phyloP scores from a whole-genome alignment of 2,329 filamentous ascomycete species.

The Sordariomycetes sp. region DNA sequence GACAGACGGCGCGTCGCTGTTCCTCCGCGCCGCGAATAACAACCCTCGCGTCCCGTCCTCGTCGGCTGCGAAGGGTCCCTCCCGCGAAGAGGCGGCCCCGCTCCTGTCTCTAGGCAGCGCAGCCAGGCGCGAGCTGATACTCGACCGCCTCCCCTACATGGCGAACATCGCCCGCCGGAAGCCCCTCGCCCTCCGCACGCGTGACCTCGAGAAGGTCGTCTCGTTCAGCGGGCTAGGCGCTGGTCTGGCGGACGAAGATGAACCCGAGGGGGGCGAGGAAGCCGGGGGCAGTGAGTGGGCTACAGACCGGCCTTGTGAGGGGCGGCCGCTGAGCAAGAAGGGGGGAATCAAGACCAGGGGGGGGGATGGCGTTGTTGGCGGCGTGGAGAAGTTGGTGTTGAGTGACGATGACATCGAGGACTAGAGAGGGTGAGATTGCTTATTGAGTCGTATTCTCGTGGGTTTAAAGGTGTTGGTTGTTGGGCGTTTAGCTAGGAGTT shows the following conservation, averaged over 20 bases:
- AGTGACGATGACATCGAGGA: slow-evolving; percentile 76
- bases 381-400: slow-evolving; percentile 57
- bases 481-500: not conserved
- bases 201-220: slow-evolving; percentile 58
- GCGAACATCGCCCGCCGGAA: slow-evolving; percentile 47
- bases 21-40: slow-evolving; percentile 29
- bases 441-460: not conserved
- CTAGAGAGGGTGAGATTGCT: slow-evolving; percentile 8
- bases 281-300: slow-evolving; percentile 43
- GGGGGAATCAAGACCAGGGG: slow-evolving; percentile 21
- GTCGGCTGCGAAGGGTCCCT: slow-evolving; percentile 5
- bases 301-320: slow-evolving; percentile 49
- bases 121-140: slow-evolving; percentile 61
- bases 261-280: slow-evolving; percentile 30
- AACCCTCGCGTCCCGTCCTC: slow-evolving; percentile 5
- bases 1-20: slow-evolving; percentile 35
- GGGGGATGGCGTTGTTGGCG: slow-evolving; percentile 10
- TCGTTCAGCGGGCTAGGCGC: slow-evolving; percentile 49
- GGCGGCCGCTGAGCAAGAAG: slow-evolving; percentile 37
- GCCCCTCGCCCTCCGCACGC: slow-evolving; percentile 23
- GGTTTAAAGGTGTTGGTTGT: not conserved
- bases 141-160: slow-evolving; percentile 84
- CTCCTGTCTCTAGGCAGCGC: slow-evolving; percentile 52
- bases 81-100: slow-evolving; percentile 15
- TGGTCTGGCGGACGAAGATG: slow-evolving; percentile 43